These are phyloP conservation scores for Nannochloris sp. DNA, from an alignment of 139 green algal genomes.

Conservation along the genomic window DNA sequence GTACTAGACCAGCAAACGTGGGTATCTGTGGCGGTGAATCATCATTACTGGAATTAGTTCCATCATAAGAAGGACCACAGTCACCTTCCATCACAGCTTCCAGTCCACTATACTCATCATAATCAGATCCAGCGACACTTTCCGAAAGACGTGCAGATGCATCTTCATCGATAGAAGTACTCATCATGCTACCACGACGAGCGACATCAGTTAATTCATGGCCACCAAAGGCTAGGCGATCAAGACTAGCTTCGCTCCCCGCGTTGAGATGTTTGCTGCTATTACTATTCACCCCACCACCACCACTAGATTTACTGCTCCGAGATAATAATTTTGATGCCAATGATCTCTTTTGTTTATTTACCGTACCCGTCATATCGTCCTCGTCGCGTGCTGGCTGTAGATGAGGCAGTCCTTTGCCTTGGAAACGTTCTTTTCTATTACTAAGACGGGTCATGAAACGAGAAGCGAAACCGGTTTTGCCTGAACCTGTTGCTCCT, in stretches of 20 bases:
- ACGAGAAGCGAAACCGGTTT: constrained; percentile 28
- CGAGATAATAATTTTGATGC: constrained; percentile 17
- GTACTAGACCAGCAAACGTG: too few species aligned
- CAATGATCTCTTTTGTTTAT: constrained; percentile 19
- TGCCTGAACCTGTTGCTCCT: too few species aligned
- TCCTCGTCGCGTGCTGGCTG: constrained; percentile 12
- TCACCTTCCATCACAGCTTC: too few species aligned
- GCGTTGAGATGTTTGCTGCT: not conserved
- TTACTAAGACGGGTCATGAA: constrained; percentile 36
- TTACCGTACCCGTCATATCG: not conserved
- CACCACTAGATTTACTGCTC: not conserved
- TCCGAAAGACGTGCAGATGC: too few species aligned
- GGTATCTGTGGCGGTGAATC: too few species aligned
- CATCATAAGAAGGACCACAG: too few species aligned
- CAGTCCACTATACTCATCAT: too few species aligned
- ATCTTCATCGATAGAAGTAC: too few species aligned
- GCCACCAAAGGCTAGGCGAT: constrained; percentile 21
- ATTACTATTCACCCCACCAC: not conserved
- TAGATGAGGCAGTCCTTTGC: constrained; percentile 3
- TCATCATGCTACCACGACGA: too few species aligned
- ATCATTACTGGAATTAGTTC: too few species aligned
- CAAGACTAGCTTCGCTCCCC: constrained; percentile 11
- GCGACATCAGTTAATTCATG: constrained; percentile 3
- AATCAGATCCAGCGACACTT: too few species aligned
- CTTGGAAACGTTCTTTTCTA: constrained; percentile 41